Conservation (phyloP, 2,329 filamentous ascomycete genomes). For the Hortaea sp. region DNA sequence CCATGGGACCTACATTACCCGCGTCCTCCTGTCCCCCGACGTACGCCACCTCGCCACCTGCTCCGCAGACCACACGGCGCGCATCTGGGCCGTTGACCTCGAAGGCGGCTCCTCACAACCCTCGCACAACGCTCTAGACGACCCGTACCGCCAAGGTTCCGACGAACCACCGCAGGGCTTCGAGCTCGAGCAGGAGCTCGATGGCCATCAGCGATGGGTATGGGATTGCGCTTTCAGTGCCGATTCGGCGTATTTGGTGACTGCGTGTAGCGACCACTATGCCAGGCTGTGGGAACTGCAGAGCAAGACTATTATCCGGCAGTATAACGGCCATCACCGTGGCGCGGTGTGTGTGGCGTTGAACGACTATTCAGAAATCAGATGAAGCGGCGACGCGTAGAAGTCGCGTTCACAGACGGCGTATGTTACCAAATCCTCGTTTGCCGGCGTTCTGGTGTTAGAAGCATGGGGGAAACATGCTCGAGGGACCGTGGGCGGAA, state of each 20-base stretch:
- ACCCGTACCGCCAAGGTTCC: slow-evolving; percentile 19
- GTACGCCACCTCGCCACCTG: slow-evolving; percentile 91
- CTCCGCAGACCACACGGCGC: slow-evolving; percentile 85
- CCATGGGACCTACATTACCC: slow-evolving; percentile 86
- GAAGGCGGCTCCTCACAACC: slow-evolving; percentile 6
- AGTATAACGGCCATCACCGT: slow-evolving; percentile 90
- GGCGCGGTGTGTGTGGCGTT: slow-evolving; percentile 87
- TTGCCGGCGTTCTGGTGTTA: too few relatives aligned
- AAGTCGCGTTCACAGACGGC: too few relatives aligned
- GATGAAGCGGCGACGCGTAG: too few relatives aligned
- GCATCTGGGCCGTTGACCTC: slow-evolving; percentile 92
- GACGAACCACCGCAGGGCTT: slow-evolving; percentile 42
- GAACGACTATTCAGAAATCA: slow-evolving; percentile 52
- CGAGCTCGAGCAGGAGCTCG: slow-evolving; percentile 75
- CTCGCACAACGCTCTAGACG: neutral
- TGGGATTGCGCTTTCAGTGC: slow-evolving; percentile 96
- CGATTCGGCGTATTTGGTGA: slow-evolving; percentile 86
- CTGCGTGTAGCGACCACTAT: slow-evolving; percentile 88
- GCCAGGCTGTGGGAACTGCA: slow-evolving; percentile 81
- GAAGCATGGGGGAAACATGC: too few relatives aligned
- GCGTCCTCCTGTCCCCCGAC: slow-evolving; percentile 82
- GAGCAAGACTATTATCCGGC: slow-evolving; percentile 80
- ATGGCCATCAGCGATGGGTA: slow-evolving; percentile 89
- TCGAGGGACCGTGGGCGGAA: too few relatives aligned
- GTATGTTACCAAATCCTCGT: too few relatives aligned